A percentile compares a stretch with the other conserved stretches of the same genome.
phyloP scores from a whole-genome alignment of 495 filamentous ascomycete species.

The Paragyromitra xinjiangensis region DNA sequence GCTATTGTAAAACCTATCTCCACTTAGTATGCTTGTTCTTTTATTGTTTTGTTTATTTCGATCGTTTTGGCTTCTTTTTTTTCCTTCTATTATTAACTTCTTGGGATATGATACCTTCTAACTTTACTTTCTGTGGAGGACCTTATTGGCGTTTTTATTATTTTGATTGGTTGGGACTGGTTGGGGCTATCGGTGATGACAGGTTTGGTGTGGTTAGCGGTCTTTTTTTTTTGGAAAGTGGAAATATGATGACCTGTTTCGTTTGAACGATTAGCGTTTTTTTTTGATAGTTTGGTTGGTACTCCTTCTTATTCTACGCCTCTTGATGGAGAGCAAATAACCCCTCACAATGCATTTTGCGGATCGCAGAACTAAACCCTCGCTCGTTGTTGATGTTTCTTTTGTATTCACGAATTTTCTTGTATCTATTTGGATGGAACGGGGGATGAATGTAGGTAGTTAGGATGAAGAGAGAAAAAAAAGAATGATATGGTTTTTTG shows the following conservation, averaged over 20 bases:
- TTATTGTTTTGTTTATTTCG: slow-evolving; percentile 41
- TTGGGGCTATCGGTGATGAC: slow-evolving; percentile 38
- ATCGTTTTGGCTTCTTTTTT: slow-evolving; percentile 24
- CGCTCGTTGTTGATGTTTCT: slow-evolving; percentile 28
- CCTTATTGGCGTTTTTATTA: slow-evolving; percentile 48
- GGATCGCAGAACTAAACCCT: slow-evolving; percentile 24
- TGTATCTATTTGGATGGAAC: slow-evolving; percentile 27
- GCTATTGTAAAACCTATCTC: slow-evolving; percentile 41
- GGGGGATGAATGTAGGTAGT: slow-evolving; percentile 33
- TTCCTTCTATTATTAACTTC: slow-evolving; percentile 3
- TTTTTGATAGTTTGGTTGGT: slow-evolving; percentile 27
- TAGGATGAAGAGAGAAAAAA: slow-evolving; percentile 32
- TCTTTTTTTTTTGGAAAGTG: slow-evolving; percentile 29
- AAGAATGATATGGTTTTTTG: slow-evolving; percentile 42
- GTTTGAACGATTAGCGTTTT: slow-evolving; percentile 30
- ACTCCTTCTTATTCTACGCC: slow-evolving; percentile 7
- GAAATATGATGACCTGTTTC: slow-evolving; percentile 31
- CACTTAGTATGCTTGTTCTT: slow-evolving; percentile 41
- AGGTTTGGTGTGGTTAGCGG: slow-evolving; percentile 38
- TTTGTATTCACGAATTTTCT: slow-evolving; percentile 38
- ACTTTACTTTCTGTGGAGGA: slow-evolving; percentile 45
- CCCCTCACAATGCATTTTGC: slow-evolving; percentile 24
- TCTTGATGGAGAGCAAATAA: neutral
- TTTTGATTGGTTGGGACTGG: slow-evolving; percentile 14
- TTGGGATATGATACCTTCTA: slow-evolving; percentile 44